phyloP scores from a whole-genome alignment of 495 filamentous ascomycete genomes.

The Xylaria intraflava region DNA sequence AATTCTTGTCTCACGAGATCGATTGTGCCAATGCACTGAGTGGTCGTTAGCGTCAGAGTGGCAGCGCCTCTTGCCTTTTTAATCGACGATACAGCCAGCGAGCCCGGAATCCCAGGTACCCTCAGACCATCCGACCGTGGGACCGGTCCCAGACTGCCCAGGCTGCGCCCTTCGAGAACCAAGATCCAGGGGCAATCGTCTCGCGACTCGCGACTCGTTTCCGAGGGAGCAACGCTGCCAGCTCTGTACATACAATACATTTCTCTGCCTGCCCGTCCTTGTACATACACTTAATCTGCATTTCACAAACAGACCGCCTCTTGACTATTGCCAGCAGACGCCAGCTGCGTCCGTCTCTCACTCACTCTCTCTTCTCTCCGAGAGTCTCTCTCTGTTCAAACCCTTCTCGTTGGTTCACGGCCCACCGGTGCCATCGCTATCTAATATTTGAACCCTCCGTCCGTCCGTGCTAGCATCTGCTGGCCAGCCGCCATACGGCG shows the following conservation, averaged over 20 bases:
- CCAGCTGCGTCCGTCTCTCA: not conserved
- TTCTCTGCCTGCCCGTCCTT: not conserved
- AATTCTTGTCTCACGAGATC: not conserved
- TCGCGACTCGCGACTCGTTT: not conserved
- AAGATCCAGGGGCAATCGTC: not conserved
- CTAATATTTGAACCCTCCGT: not conserved
- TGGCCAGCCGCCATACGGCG: not conserved
- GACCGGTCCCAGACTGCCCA: not conserved
- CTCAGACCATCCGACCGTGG: no score
- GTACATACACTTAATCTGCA: no score
- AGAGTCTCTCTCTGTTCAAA: not conserved
- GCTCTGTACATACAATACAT: not conserved
- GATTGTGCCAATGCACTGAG: not conserved
- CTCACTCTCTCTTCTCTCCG: not conserved
- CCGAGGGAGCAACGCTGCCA: not conserved
- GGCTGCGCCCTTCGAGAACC: not conserved
- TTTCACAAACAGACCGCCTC: no score
- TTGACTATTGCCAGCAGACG: not conserved
- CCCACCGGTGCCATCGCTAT: no score
- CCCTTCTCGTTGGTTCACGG: not conserved
- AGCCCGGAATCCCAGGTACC: no score
- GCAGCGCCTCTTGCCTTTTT: not conserved
- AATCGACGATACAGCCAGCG: no score
- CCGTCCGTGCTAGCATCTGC: not conserved
- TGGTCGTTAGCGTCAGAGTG: not conserved